Evolutionary conservation across 805 yeast genomes (phyloP).

Genomic region (Peterozyma toletana): DNA sequence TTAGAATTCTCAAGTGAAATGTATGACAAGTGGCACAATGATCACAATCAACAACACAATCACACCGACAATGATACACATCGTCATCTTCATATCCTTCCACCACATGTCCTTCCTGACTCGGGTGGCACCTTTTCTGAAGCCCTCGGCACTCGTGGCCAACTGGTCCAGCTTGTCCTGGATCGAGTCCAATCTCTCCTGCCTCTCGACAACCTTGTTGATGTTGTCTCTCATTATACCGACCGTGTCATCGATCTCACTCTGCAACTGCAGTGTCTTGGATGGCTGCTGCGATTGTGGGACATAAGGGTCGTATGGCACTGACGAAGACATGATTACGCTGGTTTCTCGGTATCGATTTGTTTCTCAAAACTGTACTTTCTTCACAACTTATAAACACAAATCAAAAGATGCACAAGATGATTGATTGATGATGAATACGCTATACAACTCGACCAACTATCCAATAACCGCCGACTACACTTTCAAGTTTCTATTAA

Average conservation of each 20-base stretch:
- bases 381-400: too few species aligned
- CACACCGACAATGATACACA: conserved; percentile 77
- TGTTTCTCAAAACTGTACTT: too few species aligned
- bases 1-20: conserved; percentile 37
- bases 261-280: conserved; percentile 21
- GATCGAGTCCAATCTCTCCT: conserved; percentile 86
- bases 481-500: neutral
- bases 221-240: conserved; percentile 97
- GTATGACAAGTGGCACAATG: conserved; percentile 90
- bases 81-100: conserved; percentile 94
- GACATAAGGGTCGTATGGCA: conserved; percentile 61
- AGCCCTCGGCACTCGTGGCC: conserved; percentile 88
- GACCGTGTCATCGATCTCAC: conserved; percentile 91
- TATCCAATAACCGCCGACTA: neutral
- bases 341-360: neutral
- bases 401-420: too few species aligned
- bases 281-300: conserved; percentile 26
- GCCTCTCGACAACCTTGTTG: conserved; percentile 91
- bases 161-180: conserved; percentile 91
- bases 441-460: too few species aligned
- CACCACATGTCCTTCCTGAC: conserved; percentile 99
- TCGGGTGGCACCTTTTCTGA: conserved; percentile 93
- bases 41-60: conserved; percentile 77
- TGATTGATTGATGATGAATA: too few species aligned
- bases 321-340: conserved; percentile 59